Evolutionary conservation across 106 monocot genomes (phyloP), one percentile per base, ranked within the genome.

Genomic region (Apostasia ramifera): DNA sequence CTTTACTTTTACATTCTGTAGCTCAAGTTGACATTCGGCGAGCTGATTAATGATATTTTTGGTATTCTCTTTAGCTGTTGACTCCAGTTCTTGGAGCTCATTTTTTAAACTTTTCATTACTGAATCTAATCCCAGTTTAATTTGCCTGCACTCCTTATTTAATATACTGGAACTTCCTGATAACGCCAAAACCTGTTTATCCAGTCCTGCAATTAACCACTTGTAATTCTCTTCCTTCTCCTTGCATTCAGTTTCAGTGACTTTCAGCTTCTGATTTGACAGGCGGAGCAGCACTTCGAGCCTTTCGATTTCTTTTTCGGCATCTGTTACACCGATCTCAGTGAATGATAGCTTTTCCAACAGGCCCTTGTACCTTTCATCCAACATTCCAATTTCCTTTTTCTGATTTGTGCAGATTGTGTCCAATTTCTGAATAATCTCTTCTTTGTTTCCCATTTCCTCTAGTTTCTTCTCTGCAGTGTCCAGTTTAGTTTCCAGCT

Each of bases 231-330:
- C 85, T 61, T 80, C 81, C 64, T 75, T 90, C 56, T 72, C 82
- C 72, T 64, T 83, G 75, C 54, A 61, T 61, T 94, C 86, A 45
- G 77, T 84, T 76, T 90, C 93, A 26, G 93, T 90, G 2, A 90
- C 71, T 58, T 80, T 86, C 50, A 93, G 79, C 69, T 82, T 91
- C 63, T 88, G 88, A 47, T 85, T 94, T 13, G 77, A 68, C 1
- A 94, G 67, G 41, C 88, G 78, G 26, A 89, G 56, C 61, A 86
- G 89, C 53, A 92, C 88, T 68, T 85, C 85, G 5, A 88, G 67
- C 12, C 64, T 71, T 69, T 85, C 71, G 51, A 85, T 14, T 51
- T 81, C 65, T 50, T 72, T 83, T 11, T 66, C 72, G 13, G 68
- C 1, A 63, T 79, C 76, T 14, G 46, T 43, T 59, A 72, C 83